Conservation (phyloP, 768 basidiomycete genomes). For the Suillus bovinus region DNA sequence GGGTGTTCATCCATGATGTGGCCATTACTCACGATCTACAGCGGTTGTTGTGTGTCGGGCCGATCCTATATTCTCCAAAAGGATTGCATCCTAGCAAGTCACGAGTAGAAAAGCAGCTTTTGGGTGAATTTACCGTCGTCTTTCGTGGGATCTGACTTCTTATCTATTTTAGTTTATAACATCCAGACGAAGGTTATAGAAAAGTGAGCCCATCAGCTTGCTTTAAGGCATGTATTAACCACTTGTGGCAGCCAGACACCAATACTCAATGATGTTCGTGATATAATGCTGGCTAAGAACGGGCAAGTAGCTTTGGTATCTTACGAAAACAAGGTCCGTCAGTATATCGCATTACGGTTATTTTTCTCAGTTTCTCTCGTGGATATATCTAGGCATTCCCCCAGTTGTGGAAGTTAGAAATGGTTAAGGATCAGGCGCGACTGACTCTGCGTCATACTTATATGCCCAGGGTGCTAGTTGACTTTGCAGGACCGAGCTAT, state of each 20-base stretch:
- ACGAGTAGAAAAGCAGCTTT: slow-evolving; percentile 68
- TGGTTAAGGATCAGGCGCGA: slow-evolving; percentile 48
- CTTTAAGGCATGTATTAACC: slow-evolving; percentile 13
- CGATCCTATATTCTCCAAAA: slow-evolving; percentile 59
- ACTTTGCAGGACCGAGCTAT: slow-evolving; percentile 74
- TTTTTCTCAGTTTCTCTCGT: neutral
- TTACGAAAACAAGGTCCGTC: slow-evolving; percentile 68
- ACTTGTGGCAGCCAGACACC: slow-evolving; percentile 57
- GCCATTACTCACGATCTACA: slow-evolving; percentile 67
- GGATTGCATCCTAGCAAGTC: slow-evolving; percentile 72
- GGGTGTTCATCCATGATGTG: slow-evolving; percentile 68
- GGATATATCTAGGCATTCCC: slow-evolving; percentile 51
- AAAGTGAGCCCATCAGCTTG: slow-evolving; percentile 40
- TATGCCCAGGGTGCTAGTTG: slow-evolving; percentile 63
- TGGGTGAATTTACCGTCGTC: slow-evolving; percentile 45
- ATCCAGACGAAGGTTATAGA: slow-evolving; percentile 64
- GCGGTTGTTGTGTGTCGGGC: slow-evolving; percentile 68
- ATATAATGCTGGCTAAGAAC: slow-evolving; percentile 63
- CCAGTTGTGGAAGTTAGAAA: slow-evolving; percentile 67
- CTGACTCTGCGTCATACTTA: slow-evolving; percentile 60
- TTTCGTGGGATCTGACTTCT: neutral
- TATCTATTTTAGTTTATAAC: slow-evolving; percentile 55
- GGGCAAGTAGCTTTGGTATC: slow-evolving; percentile 67
- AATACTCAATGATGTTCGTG: slow-evolving; percentile 69
- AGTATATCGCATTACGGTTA: neutral